Percentiles rank a stretch among this genome's conserved stretches.
Evolutionary conservation across 2,329 filamentous ascomycete species (phyloP).

Genomic region (Botryotinia globosa): DNA sequence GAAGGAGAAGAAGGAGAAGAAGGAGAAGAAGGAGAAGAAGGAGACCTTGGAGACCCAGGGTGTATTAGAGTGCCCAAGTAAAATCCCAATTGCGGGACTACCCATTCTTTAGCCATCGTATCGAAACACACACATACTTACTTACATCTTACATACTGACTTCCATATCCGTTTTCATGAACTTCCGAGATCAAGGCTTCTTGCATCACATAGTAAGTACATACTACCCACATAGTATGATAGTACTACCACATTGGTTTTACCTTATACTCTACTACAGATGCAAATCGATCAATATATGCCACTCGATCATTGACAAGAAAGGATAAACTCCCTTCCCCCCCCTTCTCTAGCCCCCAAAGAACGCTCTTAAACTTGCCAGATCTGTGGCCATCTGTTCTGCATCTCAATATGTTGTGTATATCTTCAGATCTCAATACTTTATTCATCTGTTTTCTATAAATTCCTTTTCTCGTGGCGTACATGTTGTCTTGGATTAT

Average conservation of each 20-base stretch:
- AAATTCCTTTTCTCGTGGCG: conserved; percentile 10
- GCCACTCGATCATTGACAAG: conserved; percentile 4
- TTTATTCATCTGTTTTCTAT: background rate
- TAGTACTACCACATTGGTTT: background rate
- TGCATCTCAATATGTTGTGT: background rate
- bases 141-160: background rate
- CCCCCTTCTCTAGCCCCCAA: background rate
- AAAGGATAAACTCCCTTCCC: background rate
- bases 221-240: background rate
- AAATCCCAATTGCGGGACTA: conserved; percentile 7
- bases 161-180: background rate
- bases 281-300: conserved; percentile 5
- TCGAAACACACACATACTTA: background rate
- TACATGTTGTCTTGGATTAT: conserved; percentile 13
- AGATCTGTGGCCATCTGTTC: background rate
- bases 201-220: background rate
- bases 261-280: background rate
- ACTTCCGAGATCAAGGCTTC: background rate
- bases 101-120: background rate
- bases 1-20: too few species aligned
- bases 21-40: too few species aligned
- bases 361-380: background rate
- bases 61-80: background rate
- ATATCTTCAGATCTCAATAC: conserved; percentile 4
- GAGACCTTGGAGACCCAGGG: background rate